Conservation (phyloP, 176 grass and related monocot species). For the Oryza rufipogon region DNA sequence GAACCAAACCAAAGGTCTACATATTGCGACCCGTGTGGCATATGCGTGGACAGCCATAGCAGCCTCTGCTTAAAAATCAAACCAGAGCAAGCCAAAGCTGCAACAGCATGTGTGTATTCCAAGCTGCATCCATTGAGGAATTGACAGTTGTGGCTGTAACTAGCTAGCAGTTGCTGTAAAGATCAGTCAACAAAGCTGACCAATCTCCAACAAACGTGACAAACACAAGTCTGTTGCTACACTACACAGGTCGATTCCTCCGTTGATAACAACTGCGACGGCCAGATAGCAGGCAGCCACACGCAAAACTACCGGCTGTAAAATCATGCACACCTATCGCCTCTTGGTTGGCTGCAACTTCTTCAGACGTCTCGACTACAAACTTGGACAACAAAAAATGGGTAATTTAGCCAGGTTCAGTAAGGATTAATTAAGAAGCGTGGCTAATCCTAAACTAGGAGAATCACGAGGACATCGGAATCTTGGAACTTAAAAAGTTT, state of each 20-base stretch:
- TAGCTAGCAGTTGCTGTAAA: background rate
- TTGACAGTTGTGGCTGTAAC: background rate
- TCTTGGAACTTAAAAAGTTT: conserved; percentile 31
- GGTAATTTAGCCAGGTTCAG: background rate
- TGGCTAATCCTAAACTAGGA: background rate
- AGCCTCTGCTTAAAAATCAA: background rate
- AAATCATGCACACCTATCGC: conserved; percentile 21
- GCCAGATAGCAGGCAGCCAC: background rate
- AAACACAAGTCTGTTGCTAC: background rate
- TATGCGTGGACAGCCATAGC: background rate
- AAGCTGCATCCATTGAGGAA: background rate
- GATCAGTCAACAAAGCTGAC: background rate
- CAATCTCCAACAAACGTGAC: background rate
- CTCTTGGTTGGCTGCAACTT: conserved; percentile 13
- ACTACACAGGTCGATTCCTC: background rate
- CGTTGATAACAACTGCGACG: conserved; percentile 26
- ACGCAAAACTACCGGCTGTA: background rate
- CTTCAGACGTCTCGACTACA: background rate
- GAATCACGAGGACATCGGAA: background rate
- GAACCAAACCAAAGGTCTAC: background rate
- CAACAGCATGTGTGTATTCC: background rate
- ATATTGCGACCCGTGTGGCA: background rate
- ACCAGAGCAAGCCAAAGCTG: background rate
- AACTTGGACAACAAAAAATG: background rate
- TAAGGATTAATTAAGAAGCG: background rate